phyloP scores from a whole-genome alignment of 2,329 filamentous ascomycete species.

The Cryphonectria parasitica region DNA sequence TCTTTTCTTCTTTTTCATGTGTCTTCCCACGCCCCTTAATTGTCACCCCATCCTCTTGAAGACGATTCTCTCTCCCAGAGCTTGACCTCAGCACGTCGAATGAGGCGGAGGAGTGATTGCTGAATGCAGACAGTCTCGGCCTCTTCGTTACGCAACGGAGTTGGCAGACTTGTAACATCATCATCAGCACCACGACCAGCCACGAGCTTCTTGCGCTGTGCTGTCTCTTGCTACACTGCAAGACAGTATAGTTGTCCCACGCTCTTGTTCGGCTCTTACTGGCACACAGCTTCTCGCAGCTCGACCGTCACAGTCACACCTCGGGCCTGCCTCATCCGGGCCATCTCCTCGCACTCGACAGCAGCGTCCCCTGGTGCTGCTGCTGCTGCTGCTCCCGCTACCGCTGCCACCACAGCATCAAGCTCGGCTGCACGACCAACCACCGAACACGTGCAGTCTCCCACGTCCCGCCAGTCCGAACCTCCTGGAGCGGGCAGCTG shows the following conservation, averaged over 20 bases:
- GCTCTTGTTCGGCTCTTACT: not conserved
- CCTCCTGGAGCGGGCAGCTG: not conserved
- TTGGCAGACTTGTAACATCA: conserved; percentile 16
- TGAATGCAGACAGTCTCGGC: conserved; percentile 28
- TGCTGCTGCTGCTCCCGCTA: not conserved
- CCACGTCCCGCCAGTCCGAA: conserved; percentile 3
- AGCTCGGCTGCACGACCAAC: conserved; percentile 10
- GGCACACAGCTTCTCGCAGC: conserved; percentile 5
- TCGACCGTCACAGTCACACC: conserved; percentile 17
- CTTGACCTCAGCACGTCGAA: conserved; percentile 12
- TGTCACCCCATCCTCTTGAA: not conserved
- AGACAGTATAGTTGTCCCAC: conserved; percentile 12
- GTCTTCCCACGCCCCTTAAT: not conserved
- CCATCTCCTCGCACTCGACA: conserved; percentile 11
- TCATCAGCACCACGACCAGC: conserved; percentile 3
- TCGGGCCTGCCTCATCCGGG: conserved; percentile 11
- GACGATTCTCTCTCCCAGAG: not conserved
- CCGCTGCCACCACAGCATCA: conserved; percentile 3
- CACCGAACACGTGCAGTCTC: not conserved
- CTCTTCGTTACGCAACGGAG: conserved; percentile 28
- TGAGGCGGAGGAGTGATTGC: conserved; percentile 21
- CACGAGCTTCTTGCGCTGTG: not conserved
- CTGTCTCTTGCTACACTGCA: conserved; percentile 6
- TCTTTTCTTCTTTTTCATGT: not conserved
- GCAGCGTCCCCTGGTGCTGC: conserved; percentile 2